Evolutionary conservation across 2,329 filamentous ascomycete genomes (phyloP).

Genomic region (Trichoderma atrobrunneum): DNA sequence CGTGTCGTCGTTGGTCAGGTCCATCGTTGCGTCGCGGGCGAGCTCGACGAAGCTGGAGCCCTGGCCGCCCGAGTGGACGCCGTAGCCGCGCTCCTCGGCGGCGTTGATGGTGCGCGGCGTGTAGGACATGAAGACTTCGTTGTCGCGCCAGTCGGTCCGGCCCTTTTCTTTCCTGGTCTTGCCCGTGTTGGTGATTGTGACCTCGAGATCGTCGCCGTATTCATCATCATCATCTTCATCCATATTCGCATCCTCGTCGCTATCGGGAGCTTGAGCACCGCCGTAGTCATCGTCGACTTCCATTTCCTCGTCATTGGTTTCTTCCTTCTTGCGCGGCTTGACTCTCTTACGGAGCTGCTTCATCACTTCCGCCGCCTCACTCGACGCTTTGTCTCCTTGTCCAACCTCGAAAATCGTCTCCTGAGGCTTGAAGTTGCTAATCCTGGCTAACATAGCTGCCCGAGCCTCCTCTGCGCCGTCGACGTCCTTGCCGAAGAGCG

Average conservation of each 20-base stretch:
- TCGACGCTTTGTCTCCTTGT: conserved; percentile 61
- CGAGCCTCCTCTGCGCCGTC: conserved; percentile 67
- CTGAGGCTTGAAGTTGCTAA: conserved; percentile 82
- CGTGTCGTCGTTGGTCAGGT: conserved; percentile 84
- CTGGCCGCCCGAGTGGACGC: conserved; percentile 79
- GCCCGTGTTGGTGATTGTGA: conserved; percentile 64
- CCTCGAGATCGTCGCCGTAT: conserved; percentile 65
- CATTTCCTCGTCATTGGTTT: conserved; percentile 42
- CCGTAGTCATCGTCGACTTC: conserved; percentile 31
- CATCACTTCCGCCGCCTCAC: conserved; percentile 72
- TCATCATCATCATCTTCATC: conserved; percentile 50
- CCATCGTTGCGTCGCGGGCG: conserved; percentile 86
- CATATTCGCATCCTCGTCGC: conserved; percentile 22
- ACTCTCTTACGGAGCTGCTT: conserved; percentile 68
- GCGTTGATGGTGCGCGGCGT: conserved; percentile 75
- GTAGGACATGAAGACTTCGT: conserved; percentile 96
- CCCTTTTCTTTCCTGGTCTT: conserved; percentile 47
- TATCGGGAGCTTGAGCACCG: conserved; percentile 24
- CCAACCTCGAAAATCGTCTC: conserved; percentile 98
- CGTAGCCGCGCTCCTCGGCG: conserved; percentile 88
- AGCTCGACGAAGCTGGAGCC: conserved; percentile 79
- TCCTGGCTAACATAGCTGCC: conserved; percentile 81
- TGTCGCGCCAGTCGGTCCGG: conserved; percentile 70
- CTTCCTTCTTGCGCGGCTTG: conserved; percentile 50
- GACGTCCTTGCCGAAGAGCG: conserved; percentile 72